phyloP scores from a whole-genome alignment of 768 basidiomycete species.

The Termitomyces sp. region DNA sequence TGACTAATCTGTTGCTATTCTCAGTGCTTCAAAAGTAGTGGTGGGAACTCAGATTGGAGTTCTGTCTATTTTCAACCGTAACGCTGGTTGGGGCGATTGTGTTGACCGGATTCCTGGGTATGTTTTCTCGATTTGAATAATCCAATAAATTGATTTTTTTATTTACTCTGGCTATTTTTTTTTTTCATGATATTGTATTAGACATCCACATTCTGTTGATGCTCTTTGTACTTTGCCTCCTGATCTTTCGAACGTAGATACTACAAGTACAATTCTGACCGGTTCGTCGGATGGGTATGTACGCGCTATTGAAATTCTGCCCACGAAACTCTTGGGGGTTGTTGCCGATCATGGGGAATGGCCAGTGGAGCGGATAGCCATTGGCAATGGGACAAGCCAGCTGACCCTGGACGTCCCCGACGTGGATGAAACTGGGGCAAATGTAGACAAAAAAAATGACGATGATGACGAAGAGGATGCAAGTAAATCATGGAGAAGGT shows the following conservation, averaged over 20 bases:
- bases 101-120: conserved; percentile 88
- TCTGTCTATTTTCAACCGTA: conserved; percentile 84
- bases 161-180: neutral
- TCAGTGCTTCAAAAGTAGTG: conserved; percentile 71
- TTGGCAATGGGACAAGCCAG: conserved; percentile 38
- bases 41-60: conserved; percentile 90
- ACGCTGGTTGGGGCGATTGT: conserved; percentile 86
- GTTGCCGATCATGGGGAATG: conserved; percentile 90
- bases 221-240: conserved; percentile 72
- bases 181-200: conserved; percentile 19
- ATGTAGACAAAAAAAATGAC: conserved; percentile 6
- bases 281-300: conserved; percentile 92
- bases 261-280: conserved; percentile 70
- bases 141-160: neutral
- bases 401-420: conserved; percentile 23
- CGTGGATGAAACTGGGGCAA: conserved; percentile 1
- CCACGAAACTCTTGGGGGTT: conserved; percentile 85
- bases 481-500: conserved; percentile 26
- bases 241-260: conserved; percentile 53
- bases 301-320: conserved; percentile 81
- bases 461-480: conserved; percentile 16
- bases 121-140: conserved; percentile 15
- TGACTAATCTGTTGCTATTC: conserved; percentile 11
- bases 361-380: conserved; percentile 81
- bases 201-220: conserved; percentile 90